Evolutionary conservation across 164 flowering plant genomes (phyloP), one percentile per base, ranked within the genome.

Genomic region (Sextonia rubra): DNA sequence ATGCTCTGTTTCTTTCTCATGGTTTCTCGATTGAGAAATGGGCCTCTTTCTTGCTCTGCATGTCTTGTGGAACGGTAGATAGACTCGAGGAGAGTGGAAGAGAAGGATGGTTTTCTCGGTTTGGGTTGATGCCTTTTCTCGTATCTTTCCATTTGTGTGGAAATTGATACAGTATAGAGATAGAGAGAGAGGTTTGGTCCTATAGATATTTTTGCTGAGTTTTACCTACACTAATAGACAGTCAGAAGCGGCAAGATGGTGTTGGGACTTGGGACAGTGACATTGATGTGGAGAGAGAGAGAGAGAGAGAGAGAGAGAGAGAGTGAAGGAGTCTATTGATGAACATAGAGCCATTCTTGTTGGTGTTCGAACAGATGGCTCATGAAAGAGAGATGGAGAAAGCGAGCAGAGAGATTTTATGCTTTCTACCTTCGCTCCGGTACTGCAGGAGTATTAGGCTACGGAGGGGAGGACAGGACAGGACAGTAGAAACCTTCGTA

Each of bases 61-160:
- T 88, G 86, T 81, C 92, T 97, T 48, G 90, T 88, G 15, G 98
- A 94, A 5, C 93, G 90, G 82, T 92, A 94, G 48, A 92, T 94
- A 0, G 90, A 77, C 73, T 94, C 98, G 55, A 94, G 90, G 12
- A 94, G 89, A 12, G 93, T 76, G 3, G 98, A 94, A 47, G 98
- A 94, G 85, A 94, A 94, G 15, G 94, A 89, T 0, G 94, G 88
- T 69, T 81, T 83, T 23, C 69, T 80, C 71, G 70, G 71, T 72
- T 30, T 67, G 47, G 67, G 73, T 27, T 75, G 61, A 14, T 23
- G 44, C 11, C 68, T 78, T 24, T 70, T 76, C 60, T 82, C 76
- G 82, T 81, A 77, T 29, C 55, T 61, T 22, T 82, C 80, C 87
- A 83, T 85, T 7, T 64, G 24, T 66, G 3, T 22, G 30, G n/a